Base-by-base conservation (phyloP, 2,329 filamentous ascomycete genomes). In the Talaromyces sp. region DNA sequence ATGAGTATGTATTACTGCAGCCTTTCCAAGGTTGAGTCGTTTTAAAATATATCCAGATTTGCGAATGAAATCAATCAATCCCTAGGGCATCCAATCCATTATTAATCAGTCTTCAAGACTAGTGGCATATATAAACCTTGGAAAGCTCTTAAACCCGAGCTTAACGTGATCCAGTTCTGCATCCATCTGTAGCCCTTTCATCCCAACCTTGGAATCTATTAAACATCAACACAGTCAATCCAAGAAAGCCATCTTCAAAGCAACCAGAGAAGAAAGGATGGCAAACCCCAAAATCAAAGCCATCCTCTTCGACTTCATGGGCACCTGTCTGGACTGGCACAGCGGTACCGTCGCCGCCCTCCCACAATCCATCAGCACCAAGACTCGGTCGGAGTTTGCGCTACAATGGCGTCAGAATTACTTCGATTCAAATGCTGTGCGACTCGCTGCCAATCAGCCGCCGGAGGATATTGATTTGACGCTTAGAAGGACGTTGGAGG, bases 291-390 rank as follows among this genome's bases (percentile, higher is more conserved):
- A 68, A 49, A 75, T 81, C 65, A 83, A 81, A 71, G 83, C 81
- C 2, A 75, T 85, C 49, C 81, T 85, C 68, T 86, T 86, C 73
- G 82, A 86, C 73, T 83, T 86, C 70, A 86, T 86, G 84, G 84
- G 85, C 27, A 86, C 84, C 29, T 86, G 84, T 67, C 81, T 84
- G 2, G 79, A 87, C 71, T 86, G 83, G 84, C 83, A 86, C 66
- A 72, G 70, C 56, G 76, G 76, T 43, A 75, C 80, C 10, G 68
- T 77, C n/a, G 31, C 70, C 19, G 70, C 75, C 2, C 70, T 81
- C 1, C 82, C 81, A 1, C 7, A 68, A 1, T 67, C 71, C 0
- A 73, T 83, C 27, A 64, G 77, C 6, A 38, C 70, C 22, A 59
- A 68, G 0, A 70, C 73, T 11, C 71, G 76, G 11, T 82, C 78